Evolutionary conservation across 2,329 filamentous ascomycete genomes (phyloP).

Genomic region (Fusarium succisae): DNA sequence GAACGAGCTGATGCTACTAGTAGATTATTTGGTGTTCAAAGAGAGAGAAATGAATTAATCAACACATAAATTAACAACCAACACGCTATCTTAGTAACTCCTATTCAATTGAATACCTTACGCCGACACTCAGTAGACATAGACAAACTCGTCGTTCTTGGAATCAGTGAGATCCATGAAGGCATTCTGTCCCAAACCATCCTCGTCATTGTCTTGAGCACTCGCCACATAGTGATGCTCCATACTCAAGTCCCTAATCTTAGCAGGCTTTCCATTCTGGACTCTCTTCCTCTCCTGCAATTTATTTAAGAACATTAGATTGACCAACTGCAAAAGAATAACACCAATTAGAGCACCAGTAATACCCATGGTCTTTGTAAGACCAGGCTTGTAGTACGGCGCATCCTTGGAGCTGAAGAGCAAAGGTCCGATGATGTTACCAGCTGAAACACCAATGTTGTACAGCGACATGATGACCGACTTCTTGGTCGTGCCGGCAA

Average conservation of each 20-base stretch:
- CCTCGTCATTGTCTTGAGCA: slow-evolving; percentile 1
- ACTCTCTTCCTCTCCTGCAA: slow-evolving; percentile 64
- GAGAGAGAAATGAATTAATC: fast-evolving
- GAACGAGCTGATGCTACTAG: no score
- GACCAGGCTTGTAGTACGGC: slow-evolving; percentile 66
- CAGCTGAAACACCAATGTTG: slow-evolving; percentile 68
- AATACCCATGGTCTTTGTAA: slow-evolving; percentile 64
- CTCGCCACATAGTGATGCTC: slow-evolving; percentile 52
- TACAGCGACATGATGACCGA: slow-evolving; percentile 71
- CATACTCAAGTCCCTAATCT: slow-evolving; percentile 70
- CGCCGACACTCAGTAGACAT: slow-evolving; percentile 58
- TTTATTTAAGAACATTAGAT: slow-evolving; percentile 66
- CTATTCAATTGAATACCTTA: background rate
- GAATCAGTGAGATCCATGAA: slow-evolving; percentile 71
- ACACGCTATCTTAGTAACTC: background rate
- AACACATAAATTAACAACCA: background rate
- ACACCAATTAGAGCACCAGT: slow-evolving; percentile 63
- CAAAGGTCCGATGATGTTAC: slow-evolving; percentile 74
- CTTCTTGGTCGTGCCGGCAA: slow-evolving; percentile 74
- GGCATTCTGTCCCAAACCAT: slow-evolving; percentile 57
- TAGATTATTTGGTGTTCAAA: fast-evolving
- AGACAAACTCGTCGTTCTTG: slow-evolving; percentile 75
- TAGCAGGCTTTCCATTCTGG: slow-evolving; percentile 66
- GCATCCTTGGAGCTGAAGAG: slow-evolving; percentile 68
- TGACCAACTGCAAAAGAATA: slow-evolving; percentile 62